phyloP scores from a whole-genome alignment of 2,329 filamentous ascomycete genomes.

The Neofusicoccum kwambonambiense region DNA sequence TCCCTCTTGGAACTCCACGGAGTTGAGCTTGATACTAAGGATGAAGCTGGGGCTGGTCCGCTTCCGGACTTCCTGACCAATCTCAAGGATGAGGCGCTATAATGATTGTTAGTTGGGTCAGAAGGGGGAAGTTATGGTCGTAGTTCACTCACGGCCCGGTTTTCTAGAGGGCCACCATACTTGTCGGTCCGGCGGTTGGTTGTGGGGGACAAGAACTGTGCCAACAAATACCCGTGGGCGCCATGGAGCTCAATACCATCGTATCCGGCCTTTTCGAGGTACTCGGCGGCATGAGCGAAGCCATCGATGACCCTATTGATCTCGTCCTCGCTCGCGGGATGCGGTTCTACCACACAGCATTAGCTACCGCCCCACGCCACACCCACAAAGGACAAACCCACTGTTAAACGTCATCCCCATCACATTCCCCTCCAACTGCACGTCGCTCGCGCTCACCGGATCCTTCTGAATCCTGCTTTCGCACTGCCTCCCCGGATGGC shows the following conservation, averaged over 20 bases:
- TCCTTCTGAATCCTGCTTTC: constrained; percentile 40
- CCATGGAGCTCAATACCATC: constrained; percentile 51
- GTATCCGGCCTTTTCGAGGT: constrained; percentile 60
- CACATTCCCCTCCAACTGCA: constrained; percentile 37
- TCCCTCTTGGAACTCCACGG: constrained; percentile 44
- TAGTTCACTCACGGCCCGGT: constrained; percentile 33
- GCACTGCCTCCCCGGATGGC: constrained; percentile 62
- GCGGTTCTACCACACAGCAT: constrained; percentile 46
- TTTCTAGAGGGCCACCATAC: constrained; percentile 47
- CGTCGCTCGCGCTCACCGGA: constrained; percentile 49
- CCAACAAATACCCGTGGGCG: constrained; percentile 47
- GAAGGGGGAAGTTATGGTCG: constrained; percentile 26
- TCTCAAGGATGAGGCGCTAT: constrained; percentile 43
- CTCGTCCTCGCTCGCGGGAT: constrained; percentile 54
- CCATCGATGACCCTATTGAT: constrained; percentile 49
- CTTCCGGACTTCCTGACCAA: constrained; percentile 44
- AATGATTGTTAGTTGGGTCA: constrained; percentile 20
- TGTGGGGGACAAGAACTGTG: constrained; percentile 44
- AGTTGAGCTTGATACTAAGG: constrained; percentile 54
- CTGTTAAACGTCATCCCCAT: constrained; percentile 49
- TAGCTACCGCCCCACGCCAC: neutral
- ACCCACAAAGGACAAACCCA: neutral
- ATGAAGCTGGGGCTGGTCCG: constrained; percentile 40
- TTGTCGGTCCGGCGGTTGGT: constrained; percentile 46
- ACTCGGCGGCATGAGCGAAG: constrained; percentile 62